Evolutionary conservation across 257 asterid genomes (phyloP), one percentile per base, ranked within the genome.

Genomic region (Gentiana straminea): DNA sequence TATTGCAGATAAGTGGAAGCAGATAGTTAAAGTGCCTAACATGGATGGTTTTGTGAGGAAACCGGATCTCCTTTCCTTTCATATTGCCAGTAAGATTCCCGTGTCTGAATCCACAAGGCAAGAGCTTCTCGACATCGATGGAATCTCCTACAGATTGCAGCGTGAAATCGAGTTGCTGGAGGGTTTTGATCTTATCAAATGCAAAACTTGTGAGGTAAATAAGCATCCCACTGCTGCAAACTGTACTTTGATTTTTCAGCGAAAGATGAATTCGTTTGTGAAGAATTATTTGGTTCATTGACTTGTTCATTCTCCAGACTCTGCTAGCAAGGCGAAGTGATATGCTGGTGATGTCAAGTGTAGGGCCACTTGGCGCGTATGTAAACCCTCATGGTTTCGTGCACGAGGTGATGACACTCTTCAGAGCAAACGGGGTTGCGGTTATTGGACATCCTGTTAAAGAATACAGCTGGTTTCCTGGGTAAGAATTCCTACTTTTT

Each of bases 121-220:
- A 76, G 99, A 92, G 70, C 97, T 92, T 72, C 77, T 92, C 73
- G 99, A 92, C 61, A 92, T 88, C 64, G 99, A 92, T 74, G 99
- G 99, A 57, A 83, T 85, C 61, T 75, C 93, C 38, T 92, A 92
- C 68, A 80, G 99, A 72, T 57, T 92, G 79, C 92, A 85, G 44
- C 79, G 81, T 69, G 97, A 92, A 74, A 92, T 88, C 67, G 89
- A 88, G 72, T 73, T 92, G 60, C 90, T 92, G 10, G 99, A 92
- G 77, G 77, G 81, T 69, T 84, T 92, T 71, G 95, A 92, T 63
- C 84, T 68, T 63, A 64, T 92, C 62, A 78, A 72, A 15, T 92
- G 99, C 66, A 92, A 70, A 81, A 75, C 85, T 57, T 92, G 99
- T 64, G 75, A 74, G 94, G 98, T 91, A 83, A 75, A 61, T 39